A percentile compares a stretch with the other conserved stretches of the same genome.
Evolutionary conservation across 2,329 filamentous ascomycete genomes (phyloP).

Genomic region (Aureobasidium mangrovei): DNA sequence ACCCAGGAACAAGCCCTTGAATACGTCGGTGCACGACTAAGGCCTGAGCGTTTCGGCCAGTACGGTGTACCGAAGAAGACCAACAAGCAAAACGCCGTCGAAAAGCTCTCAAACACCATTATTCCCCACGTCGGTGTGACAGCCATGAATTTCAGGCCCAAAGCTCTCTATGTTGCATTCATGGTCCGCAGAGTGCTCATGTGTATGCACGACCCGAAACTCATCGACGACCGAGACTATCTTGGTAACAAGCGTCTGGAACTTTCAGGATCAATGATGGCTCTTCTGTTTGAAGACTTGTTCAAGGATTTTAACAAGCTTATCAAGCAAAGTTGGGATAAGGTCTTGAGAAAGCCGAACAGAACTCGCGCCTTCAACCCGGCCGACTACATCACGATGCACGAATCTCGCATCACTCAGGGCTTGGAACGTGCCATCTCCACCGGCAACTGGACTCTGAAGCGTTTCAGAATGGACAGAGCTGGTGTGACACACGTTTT

Average conservation of each 20-base stretch:
- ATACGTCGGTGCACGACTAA: constrained; percentile 77
- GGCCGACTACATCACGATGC: constrained; percentile 70
- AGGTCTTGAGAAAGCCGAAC: constrained; percentile 88
- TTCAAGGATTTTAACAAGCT: constrained; percentile 92
- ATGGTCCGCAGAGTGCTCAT: constrained; percentile 96
- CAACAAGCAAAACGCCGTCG: constrained; percentile 82
- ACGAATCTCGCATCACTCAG: constrained; percentile 78
- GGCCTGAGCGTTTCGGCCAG: constrained; percentile 64
- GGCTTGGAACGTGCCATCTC: constrained; percentile 95
- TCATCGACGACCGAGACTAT: constrained; percentile 95
- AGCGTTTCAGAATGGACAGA: constrained; percentile 97
- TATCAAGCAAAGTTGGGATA: constrained; percentile 89
- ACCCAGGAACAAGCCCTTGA: constrained; percentile 95
- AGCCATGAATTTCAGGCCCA: constrained; percentile 90
- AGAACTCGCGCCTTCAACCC: constrained; percentile 83
- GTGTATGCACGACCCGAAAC: constrained; percentile 77
- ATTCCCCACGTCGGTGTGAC: constrained; percentile 91
- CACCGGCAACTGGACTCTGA: constrained; percentile 95
- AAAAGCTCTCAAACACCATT: constrained; percentile 84
- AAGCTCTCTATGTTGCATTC: constrained; percentile 90
- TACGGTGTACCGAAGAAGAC: constrained; percentile 50
- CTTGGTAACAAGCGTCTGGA: constrained; percentile 96
- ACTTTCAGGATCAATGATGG: constrained; percentile 85
- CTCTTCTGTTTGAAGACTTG: constrained; percentile 89
- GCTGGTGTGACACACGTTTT: constrained; percentile 95